Base-by-base conservation (phyloP, 1,284 basidiomycete genomes). In the Apiotrichum sp. region DNA sequence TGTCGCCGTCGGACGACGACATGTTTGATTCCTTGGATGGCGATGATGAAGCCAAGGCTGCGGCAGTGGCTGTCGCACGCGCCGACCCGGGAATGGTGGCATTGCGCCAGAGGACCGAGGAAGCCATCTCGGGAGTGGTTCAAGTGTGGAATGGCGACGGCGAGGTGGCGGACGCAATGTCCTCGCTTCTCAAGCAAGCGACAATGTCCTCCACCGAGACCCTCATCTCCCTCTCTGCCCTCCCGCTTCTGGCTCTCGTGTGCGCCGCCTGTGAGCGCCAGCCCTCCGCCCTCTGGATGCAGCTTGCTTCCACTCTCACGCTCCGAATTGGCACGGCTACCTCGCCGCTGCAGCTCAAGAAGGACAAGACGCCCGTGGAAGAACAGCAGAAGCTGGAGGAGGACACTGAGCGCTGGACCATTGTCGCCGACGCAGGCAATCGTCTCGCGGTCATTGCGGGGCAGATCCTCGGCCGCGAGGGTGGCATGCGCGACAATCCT, bases 231-330 rank as follows among this genome's bases (percentile, higher is more conserved):
- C 79, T 93, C 0, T 84, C 87, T 1, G 82, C 89, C 1, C 84
- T 83, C 2, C 89, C 90, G 0, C 76, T 95, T 2, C 78, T 95
- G 13, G 83, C 84, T 60, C 78, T 92, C 22, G 85, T 93, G 22
- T 89, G 87, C 59, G 70, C 83, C 13, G 89, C 89, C 0, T 81
- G 85, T 3, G 84, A 86, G 63, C 79, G 84, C 35, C 84, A 86
- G 57, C 78, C 89, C 7, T 90, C 86, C 0, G 87, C 86, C 0
- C 82, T 88, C 1, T 95, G 91, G 91, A 79, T 93, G 9, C 83
- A 84, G 10, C 79, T 93, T 0, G 86, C 88, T 3, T 82, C 84
- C 7, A 88, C 88, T 64, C 79, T 93, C 22, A 81, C 88, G 51
- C 81, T 84, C 11, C 87, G 92, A 60, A 80, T 93, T 48, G 85